Conservation (phyloP, 1,284 basidiomycete genomes). For the Chondrostereum purpureum region DNA sequence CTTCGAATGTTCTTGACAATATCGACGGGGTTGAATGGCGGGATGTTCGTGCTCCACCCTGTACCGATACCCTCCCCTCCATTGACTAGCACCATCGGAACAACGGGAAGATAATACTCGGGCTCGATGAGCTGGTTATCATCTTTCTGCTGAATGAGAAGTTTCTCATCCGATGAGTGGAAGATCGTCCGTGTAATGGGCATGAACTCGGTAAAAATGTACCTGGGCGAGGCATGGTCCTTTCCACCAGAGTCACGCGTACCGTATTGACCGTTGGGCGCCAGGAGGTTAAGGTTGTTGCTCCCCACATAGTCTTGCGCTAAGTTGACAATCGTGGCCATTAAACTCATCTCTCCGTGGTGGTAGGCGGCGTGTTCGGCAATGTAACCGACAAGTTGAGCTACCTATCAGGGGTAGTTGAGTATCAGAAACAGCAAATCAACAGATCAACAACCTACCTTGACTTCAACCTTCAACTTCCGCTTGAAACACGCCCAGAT, state of each 20-base stretch:
- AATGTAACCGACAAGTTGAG: constrained; percentile 93
- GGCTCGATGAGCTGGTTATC: constrained; percentile 91
- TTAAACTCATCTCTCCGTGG: constrained; percentile 89
- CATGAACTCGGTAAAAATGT: constrained; percentile 88
- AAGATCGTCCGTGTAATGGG: constrained; percentile 77
- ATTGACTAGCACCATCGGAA: constrained; percentile 90
- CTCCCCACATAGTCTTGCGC: constrained; percentile 95
- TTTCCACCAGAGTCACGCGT: constrained; percentile 89
- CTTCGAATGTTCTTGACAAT: constrained; percentile 86
- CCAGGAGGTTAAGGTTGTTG: constrained; percentile 91
- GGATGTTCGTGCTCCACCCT: constrained; percentile 93
- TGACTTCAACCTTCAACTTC: constrained; percentile 89
- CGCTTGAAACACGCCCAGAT: constrained; percentile 95
- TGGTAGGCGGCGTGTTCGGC: constrained; percentile 94
- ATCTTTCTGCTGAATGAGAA: constrained; percentile 83
- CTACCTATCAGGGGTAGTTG: constrained; percentile 63
- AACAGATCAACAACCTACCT: constrained; percentile 41
- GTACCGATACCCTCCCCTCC: constrained; percentile 98
- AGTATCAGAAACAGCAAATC: not conserved
- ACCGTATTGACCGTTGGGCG: constrained; percentile 95
- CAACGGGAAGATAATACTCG: constrained; percentile 88
- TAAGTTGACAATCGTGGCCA: constrained; percentile 86
- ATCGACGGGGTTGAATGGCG: constrained; percentile 90
- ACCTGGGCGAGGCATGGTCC: constrained; percentile 94
- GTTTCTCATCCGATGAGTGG: constrained; percentile 79